phyloP scores from a whole-genome alignment of 179 eudicot species.

The Carnegiea gigantea region DNA sequence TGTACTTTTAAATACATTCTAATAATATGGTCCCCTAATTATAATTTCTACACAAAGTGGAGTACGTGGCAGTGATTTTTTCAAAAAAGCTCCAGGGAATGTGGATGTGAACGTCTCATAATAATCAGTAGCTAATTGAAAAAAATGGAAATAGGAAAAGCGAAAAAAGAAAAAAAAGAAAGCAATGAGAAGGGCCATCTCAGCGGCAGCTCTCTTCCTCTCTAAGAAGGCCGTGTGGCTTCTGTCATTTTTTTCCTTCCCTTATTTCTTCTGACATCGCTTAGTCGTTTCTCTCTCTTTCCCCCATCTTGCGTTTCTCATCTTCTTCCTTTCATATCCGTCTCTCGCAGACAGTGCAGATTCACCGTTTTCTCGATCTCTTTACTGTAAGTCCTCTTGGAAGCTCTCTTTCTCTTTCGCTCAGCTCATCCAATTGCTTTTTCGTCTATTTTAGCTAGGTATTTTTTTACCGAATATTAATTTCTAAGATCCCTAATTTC shows the following conservation, averaged over 20 bases:
- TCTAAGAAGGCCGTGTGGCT: conserved; percentile 18
- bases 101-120: too few relatives aligned
- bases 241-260: neutral
- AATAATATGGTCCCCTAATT: too few relatives aligned
- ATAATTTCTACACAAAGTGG: too few relatives aligned
- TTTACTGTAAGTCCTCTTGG: conserved; percentile 33
- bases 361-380: conserved; percentile 34
- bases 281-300: conserved; percentile 28
- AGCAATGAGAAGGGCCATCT: too few relatives aligned
- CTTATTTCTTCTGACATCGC: conserved; percentile 18
- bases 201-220: neutral
- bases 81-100: too few relatives aligned
- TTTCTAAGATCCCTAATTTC: conserved; percentile 24
- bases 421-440: neutral
- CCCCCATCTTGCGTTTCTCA: conserved; percentile 50
- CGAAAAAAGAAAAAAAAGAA: too few relatives aligned
- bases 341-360: conserved; percentile 23
- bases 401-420: neutral
- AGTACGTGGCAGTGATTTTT: too few relatives aligned
- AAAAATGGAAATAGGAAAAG: too few relatives aligned
- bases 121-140: too few relatives aligned
- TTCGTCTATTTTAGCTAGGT: neutral
- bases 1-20: too few relatives aligned
- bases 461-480: neutral
- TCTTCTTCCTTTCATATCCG: conserved; percentile 26